These are phyloP conservation scores for Termitomyces sp. DNA, from an alignment of 768 basidiomycete genomes.

Conservation along the genomic window DNA sequence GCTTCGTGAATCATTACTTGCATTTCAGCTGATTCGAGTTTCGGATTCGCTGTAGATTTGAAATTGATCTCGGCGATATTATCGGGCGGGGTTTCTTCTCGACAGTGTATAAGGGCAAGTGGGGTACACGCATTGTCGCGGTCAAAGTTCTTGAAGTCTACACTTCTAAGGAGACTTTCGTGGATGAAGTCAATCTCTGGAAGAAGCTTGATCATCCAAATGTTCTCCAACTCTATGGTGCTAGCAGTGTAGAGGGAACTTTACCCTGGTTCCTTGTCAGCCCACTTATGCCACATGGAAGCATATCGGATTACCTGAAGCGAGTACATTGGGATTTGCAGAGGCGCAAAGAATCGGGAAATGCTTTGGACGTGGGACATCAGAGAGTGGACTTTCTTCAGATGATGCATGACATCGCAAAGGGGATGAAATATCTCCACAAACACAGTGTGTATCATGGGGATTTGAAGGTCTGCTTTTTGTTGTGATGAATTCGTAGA, in stretches of 20 bases:
- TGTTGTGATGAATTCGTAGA: background rate
- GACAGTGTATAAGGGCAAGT: conserved; percentile 69
- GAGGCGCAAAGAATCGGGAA: background rate
- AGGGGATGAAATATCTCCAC: conserved; percentile 81
- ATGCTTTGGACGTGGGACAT: conserved; percentile 2
- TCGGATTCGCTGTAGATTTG: conserved; percentile 41
- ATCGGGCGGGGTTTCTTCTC: conserved; percentile 76
- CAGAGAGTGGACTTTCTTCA: conserved; percentile 39
- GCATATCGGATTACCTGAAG: conserved; percentile 54
- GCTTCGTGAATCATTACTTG: conserved; percentile 3
- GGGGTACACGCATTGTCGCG: conserved; percentile 61
- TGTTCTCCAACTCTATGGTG: conserved; percentile 72
- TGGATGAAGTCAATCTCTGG: conserved; percentile 74
- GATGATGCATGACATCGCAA: conserved; percentile 68
- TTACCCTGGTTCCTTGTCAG: conserved; percentile 80
- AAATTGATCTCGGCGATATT: conserved; percentile 65
- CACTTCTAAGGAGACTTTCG: conserved; percentile 54
- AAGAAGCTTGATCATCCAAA: conserved; percentile 65
- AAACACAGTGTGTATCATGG: conserved; percentile 64
- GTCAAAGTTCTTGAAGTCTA: conserved; percentile 66
- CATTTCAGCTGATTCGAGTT: background rate
- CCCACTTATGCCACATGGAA: conserved; percentile 68
- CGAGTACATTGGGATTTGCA: conserved; percentile 16
- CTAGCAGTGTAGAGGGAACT: conserved; percentile 63
- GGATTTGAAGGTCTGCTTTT: conserved; percentile 61